Evolutionary conservation across 495 filamentous ascomycete species (phyloP), one percentile per base, ranked within the genome.

Genomic region (Durotheca rogersii): DNA sequence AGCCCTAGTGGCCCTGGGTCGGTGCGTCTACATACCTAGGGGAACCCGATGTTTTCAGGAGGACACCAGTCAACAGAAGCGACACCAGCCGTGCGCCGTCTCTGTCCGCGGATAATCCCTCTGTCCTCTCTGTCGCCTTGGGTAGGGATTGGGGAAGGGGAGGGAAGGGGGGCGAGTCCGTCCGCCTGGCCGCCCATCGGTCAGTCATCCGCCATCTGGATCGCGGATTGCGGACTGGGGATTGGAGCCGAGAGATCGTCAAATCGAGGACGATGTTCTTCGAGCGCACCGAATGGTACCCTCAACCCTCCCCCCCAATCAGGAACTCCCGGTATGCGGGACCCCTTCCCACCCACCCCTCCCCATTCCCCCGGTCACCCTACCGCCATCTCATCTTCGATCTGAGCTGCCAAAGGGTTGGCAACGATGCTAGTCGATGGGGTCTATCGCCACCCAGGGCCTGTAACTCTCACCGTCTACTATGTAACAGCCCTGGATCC

Each of bases 321-420:
- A 56, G 57, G 43, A 51, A 51, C 51, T 30, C 51, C 54, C 47
- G 37, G 32, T 48, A 47, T 51, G 47, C 46, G 47, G 57, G 52
- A 52, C 7, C 32, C 11, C 11, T 4, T 6, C 11, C 32, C 32
- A 3, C 46, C 14, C 30, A 18, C 41, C 56, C 56, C 51, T 46
- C 32, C 32, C 11, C 46, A 25, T 23, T 19, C 41, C 56, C 56
- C 51, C 42, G 50, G 51, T 51, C 46, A 36, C 16, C 20, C 37
- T 47, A 55, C 56, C 51, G 51, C 51, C 57, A 60, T 56, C 51
- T 60, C 57, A 60, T 60, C 57, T 60, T 60, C 57, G 57, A 60
- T 60, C 57, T 60, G 41, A 60, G 52, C 57, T 60, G 57, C 57
- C 57, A 60, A 56, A 60, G 47, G 47, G 57, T 49, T 60, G 57